Percentiles rank a stretch among this genome's conserved stretches.
Evolutionary conservation across 2,329 filamentous ascomycete species (phyloP).

Genomic region (Botrytis tulipae): DNA sequence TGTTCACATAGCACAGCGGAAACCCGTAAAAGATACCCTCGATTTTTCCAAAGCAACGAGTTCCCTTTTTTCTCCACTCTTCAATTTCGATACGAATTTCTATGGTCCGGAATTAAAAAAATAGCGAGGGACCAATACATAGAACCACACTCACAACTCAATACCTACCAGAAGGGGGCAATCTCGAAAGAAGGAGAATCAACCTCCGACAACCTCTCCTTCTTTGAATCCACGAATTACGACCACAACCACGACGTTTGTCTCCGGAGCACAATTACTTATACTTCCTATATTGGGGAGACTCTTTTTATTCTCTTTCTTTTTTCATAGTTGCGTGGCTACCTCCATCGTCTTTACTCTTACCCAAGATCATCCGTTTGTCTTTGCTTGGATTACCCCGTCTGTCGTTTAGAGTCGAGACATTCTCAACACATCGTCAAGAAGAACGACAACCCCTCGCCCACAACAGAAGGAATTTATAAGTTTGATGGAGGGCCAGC

Average conservation of each 20-base stretch:
- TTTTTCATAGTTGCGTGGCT: conserved; percentile 19
- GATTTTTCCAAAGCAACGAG: conserved; percentile 5
- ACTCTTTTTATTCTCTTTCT: not conserved
- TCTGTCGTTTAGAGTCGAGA: not conserved
- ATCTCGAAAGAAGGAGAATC: not conserved
- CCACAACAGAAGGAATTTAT: conserved; percentile 31
- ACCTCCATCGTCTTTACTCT: conserved; percentile 10
- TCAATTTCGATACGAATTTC: conserved; percentile 18
- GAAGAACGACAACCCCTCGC: conserved; percentile 11
- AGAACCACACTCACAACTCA: not conserved
- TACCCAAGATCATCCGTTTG: not conserved
- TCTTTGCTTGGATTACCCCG: conserved; percentile 7
- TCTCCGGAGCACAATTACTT: conserved; percentile 4
- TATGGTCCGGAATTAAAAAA: conserved; percentile 15
- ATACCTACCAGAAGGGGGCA: conserved; percentile 17
- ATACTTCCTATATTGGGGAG: not conserved
- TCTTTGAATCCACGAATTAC: conserved; percentile 7
- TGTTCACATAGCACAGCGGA: not conserved
- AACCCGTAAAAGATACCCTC: conserved; percentile 1
- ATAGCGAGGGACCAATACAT: conserved; percentile 14
- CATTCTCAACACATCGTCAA: not conserved
- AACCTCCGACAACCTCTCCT: not conserved
- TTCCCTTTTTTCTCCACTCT: conserved; percentile 16
- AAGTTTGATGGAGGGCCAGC: conserved; percentile 41
- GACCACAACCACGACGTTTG: conserved; percentile 11